phyloP scores from a whole-genome alignment of 495 filamentous ascomycete species.

The Hyaloscypha bicolor region DNA sequence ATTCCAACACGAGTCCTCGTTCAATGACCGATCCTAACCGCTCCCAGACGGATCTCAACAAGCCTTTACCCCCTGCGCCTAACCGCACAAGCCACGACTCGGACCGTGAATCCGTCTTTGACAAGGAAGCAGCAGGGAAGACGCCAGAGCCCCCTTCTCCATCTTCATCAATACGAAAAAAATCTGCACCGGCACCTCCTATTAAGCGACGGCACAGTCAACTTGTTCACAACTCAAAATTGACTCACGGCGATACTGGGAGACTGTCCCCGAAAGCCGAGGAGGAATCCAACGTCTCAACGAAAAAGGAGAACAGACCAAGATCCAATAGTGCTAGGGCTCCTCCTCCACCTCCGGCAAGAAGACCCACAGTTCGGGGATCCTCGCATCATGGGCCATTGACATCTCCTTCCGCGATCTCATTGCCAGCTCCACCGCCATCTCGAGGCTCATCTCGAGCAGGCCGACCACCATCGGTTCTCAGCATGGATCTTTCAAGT shows the following conservation, averaged over 20 bases:
- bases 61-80: conserved; percentile 34
- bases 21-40: conserved; percentile 30
- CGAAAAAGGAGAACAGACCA: conserved; percentile 9
- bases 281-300: conserved; percentile 28
- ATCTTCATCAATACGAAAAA: conserved; percentile 25
- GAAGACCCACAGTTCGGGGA: conserved; percentile 14
- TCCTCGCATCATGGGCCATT: conserved; percentile 16
- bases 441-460: conserved; percentile 20
- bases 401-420: conserved; percentile 19
- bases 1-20: conserved; percentile 6
- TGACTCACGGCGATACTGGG: conserved; percentile 17
- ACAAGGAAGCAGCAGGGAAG: conserved; percentile 34
- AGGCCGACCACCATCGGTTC: conserved; percentile 26
- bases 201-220: conserved; percentile 31
- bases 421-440: conserved; percentile 29
- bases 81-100: conserved; percentile 29
- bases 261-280: conserved; percentile 31
- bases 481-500: conserved; percentile 27
- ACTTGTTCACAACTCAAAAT: conserved; percentile 26
- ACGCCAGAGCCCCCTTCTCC: conserved; percentile 34
- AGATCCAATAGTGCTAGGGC: conserved; percentile 22
- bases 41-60: conserved; percentile 32
- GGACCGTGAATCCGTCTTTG: conserved; percentile 32
- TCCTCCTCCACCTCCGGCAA: conserved; percentile 32
- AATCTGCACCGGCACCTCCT: conserved; percentile 30